Conservation (phyloP, 148 eudicot genomes). For the Talinum fruticosum region DNA sequence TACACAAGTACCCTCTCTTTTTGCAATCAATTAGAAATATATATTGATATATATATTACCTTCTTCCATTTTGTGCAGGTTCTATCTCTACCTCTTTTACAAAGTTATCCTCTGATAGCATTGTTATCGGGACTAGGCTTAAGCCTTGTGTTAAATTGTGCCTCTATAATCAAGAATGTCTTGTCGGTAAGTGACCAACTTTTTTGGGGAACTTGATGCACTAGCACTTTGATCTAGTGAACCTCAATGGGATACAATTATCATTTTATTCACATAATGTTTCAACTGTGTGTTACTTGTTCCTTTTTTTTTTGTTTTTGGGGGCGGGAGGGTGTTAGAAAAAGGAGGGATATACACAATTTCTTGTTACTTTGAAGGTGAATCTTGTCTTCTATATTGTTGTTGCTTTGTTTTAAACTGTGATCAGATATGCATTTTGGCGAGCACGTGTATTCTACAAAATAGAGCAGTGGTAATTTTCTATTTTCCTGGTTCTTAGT, state of each 20-base stretch:
- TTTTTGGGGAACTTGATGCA: too few relatives aligned
- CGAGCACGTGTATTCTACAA: constrained; percentile 70
- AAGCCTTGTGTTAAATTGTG: constrained; percentile 45
- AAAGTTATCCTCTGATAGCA: constrained; percentile 59
- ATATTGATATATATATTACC: constrained; percentile 2
- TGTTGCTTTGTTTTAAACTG: neutral
- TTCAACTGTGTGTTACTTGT: too few relatives aligned
- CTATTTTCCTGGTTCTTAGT: neutral
- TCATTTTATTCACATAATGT: too few relatives aligned
- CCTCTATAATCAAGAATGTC: constrained; percentile 62
- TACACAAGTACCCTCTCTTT: neutral
- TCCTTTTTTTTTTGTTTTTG: too few relatives aligned
- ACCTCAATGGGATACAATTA: neutral
- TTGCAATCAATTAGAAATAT: neutral
- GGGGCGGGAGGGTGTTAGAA: too few relatives aligned
- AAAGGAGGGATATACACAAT: too few relatives aligned
- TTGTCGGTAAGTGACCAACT: constrained; percentile 48
- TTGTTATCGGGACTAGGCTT: constrained; percentile 62
- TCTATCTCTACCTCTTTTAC: constrained; percentile 42
- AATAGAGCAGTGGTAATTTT: constrained; percentile 79
- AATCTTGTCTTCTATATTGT: neutral
- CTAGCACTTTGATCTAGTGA: neutral
- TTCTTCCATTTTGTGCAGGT: constrained; percentile 30
- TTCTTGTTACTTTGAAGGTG: too few relatives aligned
- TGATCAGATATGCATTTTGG: constrained; percentile 54